Conservation (phyloP, 2,329 filamentous ascomycete genomes). For the Blastomyces emzantsi region DNA sequence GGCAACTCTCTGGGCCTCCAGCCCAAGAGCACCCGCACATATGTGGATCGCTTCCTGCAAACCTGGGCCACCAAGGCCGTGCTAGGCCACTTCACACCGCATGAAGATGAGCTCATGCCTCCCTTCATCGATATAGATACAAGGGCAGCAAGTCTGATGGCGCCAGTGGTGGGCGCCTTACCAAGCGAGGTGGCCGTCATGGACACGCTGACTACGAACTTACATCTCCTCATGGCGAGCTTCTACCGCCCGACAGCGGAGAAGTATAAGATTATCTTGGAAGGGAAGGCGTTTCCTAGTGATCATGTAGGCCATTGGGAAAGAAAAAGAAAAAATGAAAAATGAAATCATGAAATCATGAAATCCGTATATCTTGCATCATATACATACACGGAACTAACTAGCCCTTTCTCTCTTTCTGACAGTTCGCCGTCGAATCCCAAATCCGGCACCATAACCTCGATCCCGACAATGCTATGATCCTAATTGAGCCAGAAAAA, state of each 20-base stretch:
- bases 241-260: constrained; percentile 64
- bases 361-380: neutral
- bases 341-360: neutral
- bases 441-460: constrained; percentile 65
- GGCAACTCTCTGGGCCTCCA: constrained; percentile 86
- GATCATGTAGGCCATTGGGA: constrained; percentile 53
- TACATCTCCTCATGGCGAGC: constrained; percentile 74
- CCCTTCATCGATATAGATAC: constrained; percentile 75
- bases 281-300: constrained; percentile 83
- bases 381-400: neutral
- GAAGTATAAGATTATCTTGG: constrained; percentile 72
- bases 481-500: constrained; percentile 60
- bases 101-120: constrained; percentile 58
- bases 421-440: constrained; percentile 70
- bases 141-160: constrained; percentile 59
- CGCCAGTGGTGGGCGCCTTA: constrained; percentile 64
- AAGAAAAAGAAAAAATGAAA: too few species aligned
- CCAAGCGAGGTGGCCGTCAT: constrained; percentile 72
- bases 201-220: constrained; percentile 74
- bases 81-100: constrained; percentile 66
- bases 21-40: constrained; percentile 56
- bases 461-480: constrained; percentile 57
- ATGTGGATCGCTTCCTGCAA: constrained; percentile 63
- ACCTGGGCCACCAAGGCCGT: constrained; percentile 82
- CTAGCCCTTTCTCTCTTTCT: neutral